Evolutionary conservation across 1,139 yeast genomes (phyloP).

Genomic region (Suzukiozyma palmioleophila): DNA sequence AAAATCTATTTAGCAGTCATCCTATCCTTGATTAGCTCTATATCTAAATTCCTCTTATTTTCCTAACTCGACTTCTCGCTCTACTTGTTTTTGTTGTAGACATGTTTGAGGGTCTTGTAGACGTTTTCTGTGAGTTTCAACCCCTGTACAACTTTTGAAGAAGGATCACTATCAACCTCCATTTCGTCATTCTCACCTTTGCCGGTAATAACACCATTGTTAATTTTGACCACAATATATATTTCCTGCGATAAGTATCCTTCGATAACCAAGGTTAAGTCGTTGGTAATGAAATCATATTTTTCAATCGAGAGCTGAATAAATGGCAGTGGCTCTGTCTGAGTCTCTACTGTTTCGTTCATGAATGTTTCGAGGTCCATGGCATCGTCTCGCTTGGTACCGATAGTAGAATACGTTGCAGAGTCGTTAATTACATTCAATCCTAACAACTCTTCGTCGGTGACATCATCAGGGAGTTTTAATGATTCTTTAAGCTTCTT

Average conservation of each 20-base stretch:
- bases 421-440: slow-evolving; percentile 25
- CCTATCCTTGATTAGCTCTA: no score
- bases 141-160: slow-evolving; percentile 19
- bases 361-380: slow-evolving; percentile 22
- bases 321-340: slow-evolving; percentile 5
- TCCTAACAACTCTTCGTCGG: slow-evolving; percentile 39
- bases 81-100: slow-evolving; percentile 3
- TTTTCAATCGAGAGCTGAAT: slow-evolving; percentile 22
- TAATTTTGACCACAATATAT: slow-evolving; percentile 19
- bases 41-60: no score
- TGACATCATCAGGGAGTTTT: slow-evolving; percentile 32
- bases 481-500: slow-evolving; percentile 33
- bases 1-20: no score
- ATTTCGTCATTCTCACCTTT: slow-evolving; percentile 13
- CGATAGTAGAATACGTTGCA: slow-evolving; percentile 18
- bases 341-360: slow-evolving; percentile 11
- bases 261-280: slow-evolving; percentile 19
- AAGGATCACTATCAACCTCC: slow-evolving; percentile 17
- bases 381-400: slow-evolving; percentile 13
- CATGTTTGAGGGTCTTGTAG: slow-evolving; percentile 14
- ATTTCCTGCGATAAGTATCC: slow-evolving; percentile 17
- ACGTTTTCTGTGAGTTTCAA: slow-evolving; percentile 34
- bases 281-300: slow-evolving; percentile 21
- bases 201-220: slow-evolving; percentile 25
- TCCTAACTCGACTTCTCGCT: no score